Base-by-base conservation (phyloP, 495 filamentous ascomycete species). In the Thermothielavioides terrestris region DNA sequence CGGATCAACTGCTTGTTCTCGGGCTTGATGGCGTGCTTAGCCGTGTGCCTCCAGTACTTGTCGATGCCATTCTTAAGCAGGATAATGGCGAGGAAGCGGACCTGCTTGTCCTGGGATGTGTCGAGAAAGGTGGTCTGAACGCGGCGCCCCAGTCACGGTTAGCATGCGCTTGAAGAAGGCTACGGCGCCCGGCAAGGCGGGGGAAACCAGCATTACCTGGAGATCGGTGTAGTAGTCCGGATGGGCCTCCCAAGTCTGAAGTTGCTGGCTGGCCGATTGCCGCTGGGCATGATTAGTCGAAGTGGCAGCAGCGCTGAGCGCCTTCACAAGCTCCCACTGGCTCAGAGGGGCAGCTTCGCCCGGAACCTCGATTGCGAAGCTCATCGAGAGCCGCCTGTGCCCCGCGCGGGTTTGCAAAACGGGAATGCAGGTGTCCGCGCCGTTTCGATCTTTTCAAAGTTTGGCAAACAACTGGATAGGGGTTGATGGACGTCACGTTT, bases 51-150 rank as follows among this genome's bases (percentile, higher is more conserved):
- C 92, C 92, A 98, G 64, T 87, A 88, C 63, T 85, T 89, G 58
- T 96, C 91, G 59, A 95, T 87, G 22, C 88, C 92, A 64, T 96
- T 95, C 63, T 96, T 96, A 46, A 98, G 71, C 60, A 94, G 86
- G 52, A 95, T 96, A 42, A 95, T 81, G 15, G 89, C 81, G n/a
- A 95, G 77, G 62, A 92, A 87, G 42, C 92, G 84, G 35, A 88
- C 76, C 56, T 90, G 82, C 12, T 74, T 58, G 10, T 88, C 86
- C 1, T 90, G 70, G 5, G 76, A 76, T 36, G 81, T 80, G 66
- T 95, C 85, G 39, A 94, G 68, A 61, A 88, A 95, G 6, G 84
- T 76, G 47, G 83, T 78, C 84, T 94, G 7, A 10, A 43, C 17
- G 25, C 26, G 23, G 26, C 21, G 31, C 10, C 23, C n/a, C 0